Base-by-base conservation (phyloP, 257 asterid species). In the Plantago major region DNA sequence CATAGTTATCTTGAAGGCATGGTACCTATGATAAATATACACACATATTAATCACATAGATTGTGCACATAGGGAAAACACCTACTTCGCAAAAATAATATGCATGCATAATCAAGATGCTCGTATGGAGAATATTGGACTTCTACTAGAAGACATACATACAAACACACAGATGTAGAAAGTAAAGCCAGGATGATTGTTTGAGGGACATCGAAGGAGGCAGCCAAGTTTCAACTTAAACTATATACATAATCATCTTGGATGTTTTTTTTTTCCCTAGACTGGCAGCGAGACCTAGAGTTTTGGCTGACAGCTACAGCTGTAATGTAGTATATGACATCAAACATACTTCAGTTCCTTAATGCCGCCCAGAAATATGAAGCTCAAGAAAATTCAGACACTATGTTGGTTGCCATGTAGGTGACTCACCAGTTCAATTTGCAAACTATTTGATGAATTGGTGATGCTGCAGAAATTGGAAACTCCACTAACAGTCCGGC, bases 1-100 rank as follows among this genome's bases (percentile, higher is more conserved):
- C 99, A 76, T 92, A 92, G 68, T 92, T 92, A 73, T 89, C 99
- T 71, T 67, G 76, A 56, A 92, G 95, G 63, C 99, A 92, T 15
- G 99, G 97, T 44, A 92, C 86, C 99, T 92, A 50, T 53, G 70
- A 64, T 38, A 71, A 56, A 48, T 13, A 46, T 9, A 15, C 46
- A 50, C 45, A 42, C 30, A 16, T 10, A 49, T 60, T 63, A 61
- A 26, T 33, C 6, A 33, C 8, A 7, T 33, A 33, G 7, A 33
- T 7, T 33, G 40, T 33, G 1, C 40, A 33, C 40, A 0, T 33
- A 33, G 40, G 4, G 33, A 22, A 67, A 51, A 43, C 28, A 48
- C 61, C 43, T 48, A 44, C 62, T 63, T 44, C 37, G 19, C 17
- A 46, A 10, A 65, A 51, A n/a, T 14, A 51, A n/a, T 14, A 61